Conservation (phyloP, 768 basidiomycete species). For the Rhodotorula paludigena region DNA sequence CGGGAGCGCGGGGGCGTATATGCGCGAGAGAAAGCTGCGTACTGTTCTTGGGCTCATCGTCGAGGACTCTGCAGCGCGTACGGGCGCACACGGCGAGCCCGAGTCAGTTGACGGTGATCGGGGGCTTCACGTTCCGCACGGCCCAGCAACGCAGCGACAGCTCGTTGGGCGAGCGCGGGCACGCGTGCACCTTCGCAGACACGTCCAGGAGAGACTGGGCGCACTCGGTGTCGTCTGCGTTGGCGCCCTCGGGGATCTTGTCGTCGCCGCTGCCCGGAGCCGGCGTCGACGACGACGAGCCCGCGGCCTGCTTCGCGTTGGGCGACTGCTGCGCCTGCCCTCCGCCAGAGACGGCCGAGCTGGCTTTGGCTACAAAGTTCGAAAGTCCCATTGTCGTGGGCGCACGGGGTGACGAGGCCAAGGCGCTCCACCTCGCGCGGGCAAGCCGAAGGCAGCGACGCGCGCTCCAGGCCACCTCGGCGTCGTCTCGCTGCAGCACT, state of each 20-base stretch:
- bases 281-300: not conserved
- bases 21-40: not conserved
- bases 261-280: slow-evolving; percentile 11
- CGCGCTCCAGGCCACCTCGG: no score
- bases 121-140: no score
- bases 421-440: no score
- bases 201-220: no score
- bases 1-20: not conserved
- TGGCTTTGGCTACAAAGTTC: not conserved
- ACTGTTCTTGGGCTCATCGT: slow-evolving; percentile 40
- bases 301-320: no score
- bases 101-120: no score
- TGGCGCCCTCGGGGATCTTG: slow-evolving; percentile 34
- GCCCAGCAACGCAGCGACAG: no score
- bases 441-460: no score
- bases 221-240: slow-evolving; percentile 31
- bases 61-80: slow-evolving; percentile 38
- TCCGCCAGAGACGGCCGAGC: not conserved
- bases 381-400: slow-evolving; percentile 22
- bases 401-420: not conserved
- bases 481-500: no score
- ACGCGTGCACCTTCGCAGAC: no score
- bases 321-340: not conserved
- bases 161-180: no score
- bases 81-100: not conserved